Percentiles rank a stretch among this genome's conserved stretches.
Conservation (phyloP, 352 stramenopile species). For the Globisporangium heterothallicum region DNA sequence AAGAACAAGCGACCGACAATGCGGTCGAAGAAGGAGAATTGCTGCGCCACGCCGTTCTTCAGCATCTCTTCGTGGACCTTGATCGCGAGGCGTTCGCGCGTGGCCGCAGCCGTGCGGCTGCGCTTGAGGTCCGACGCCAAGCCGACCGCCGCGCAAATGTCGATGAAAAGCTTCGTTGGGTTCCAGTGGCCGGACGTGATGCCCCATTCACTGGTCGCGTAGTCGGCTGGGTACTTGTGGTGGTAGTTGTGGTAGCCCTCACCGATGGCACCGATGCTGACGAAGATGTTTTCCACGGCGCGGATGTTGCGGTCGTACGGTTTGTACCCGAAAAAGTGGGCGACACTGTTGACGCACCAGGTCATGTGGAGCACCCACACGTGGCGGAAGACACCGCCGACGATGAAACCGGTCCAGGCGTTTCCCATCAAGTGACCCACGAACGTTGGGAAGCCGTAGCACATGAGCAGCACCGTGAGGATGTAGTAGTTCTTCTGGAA, state of each 20-base stretch:
- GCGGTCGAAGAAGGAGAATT: slow-evolving; percentile 54
- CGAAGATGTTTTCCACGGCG: slow-evolving; percentile 95
- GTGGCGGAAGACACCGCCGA: slow-evolving; percentile 94
- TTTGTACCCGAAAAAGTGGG: slow-evolving; percentile 98
- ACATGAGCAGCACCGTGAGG: slow-evolving; percentile 91
- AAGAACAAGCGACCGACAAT: slow-evolving; percentile 71
- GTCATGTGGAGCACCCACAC: slow-evolving; percentile 97
- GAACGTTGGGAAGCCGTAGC: slow-evolving; percentile 93
- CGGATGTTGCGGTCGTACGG: slow-evolving; percentile 96
- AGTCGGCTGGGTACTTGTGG: slow-evolving; percentile 99
- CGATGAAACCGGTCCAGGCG: slow-evolving; percentile 94
- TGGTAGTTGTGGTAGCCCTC: slow-evolving; percentile 97
- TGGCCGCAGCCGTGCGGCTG: slow-evolving; percentile 78
- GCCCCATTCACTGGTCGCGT: slow-evolving; percentile 96
- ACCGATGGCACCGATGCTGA: slow-evolving; percentile 93
- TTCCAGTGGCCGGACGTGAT: slow-evolving; percentile 96
- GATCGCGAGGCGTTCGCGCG: slow-evolving; percentile 62
- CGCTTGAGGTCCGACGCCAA: slow-evolving; percentile 95
- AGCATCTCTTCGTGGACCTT: slow-evolving; percentile 52
- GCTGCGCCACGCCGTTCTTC: slow-evolving; percentile 39
- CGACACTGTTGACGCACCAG: slow-evolving; percentile 98
- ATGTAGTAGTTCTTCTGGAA: slow-evolving; percentile 96
- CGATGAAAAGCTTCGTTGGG: slow-evolving; percentile 97
- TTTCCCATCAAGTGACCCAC: slow-evolving; percentile 88
- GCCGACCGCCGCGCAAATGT: slow-evolving; percentile 88